Evolutionary conservation across 345 rosid genomes (phyloP).

Genomic region (Eutrema yunnanense): DNA sequence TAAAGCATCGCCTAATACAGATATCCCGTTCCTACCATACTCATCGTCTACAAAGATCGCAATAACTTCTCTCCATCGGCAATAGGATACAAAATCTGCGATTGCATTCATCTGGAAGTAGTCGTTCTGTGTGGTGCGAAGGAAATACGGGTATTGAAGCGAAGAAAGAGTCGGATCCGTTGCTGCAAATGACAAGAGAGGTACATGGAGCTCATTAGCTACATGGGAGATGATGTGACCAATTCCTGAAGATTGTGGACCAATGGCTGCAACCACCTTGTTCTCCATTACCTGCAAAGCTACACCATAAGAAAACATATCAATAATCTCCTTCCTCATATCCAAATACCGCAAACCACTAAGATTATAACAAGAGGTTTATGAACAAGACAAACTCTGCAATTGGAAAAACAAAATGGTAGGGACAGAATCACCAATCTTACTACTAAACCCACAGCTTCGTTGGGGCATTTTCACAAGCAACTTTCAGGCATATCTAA

Average conservation of each 20-base stretch:
- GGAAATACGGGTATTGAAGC: constrained; percentile 53
- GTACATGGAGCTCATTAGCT: constrained; percentile 63
- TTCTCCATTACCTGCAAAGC: constrained; percentile 86
- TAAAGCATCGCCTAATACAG: constrained; percentile 69
- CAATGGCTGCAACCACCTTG: constrained; percentile 63
- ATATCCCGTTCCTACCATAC: constrained; percentile 78
- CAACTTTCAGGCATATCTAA: constrained; percentile 3
- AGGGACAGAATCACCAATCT: not conserved
- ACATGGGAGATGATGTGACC: constrained; percentile 80
- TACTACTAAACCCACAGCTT: not conserved
- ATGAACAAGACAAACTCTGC: not conserved
- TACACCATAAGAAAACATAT: constrained; percentile 39
- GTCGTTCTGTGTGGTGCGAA: constrained; percentile 58
- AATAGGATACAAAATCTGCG: constrained; percentile 60
- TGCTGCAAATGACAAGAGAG: constrained; percentile 65
- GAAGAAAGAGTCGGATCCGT: constrained; percentile 62
- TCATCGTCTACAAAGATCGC: constrained; percentile 89
- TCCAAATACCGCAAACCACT: not conserved
- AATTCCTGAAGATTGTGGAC: constrained; percentile 93
- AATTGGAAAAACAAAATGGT: not conserved
- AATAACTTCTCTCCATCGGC: constrained; percentile 73
- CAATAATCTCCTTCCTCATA: constrained; percentile 27
- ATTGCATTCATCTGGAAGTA: constrained; percentile 81
- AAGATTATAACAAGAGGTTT: not conserved
- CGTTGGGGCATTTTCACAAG: not conserved